Evolutionary conservation across 2,329 filamentous ascomycete genomes (phyloP).

Genomic region (Fusarium pininemorale): DNA sequence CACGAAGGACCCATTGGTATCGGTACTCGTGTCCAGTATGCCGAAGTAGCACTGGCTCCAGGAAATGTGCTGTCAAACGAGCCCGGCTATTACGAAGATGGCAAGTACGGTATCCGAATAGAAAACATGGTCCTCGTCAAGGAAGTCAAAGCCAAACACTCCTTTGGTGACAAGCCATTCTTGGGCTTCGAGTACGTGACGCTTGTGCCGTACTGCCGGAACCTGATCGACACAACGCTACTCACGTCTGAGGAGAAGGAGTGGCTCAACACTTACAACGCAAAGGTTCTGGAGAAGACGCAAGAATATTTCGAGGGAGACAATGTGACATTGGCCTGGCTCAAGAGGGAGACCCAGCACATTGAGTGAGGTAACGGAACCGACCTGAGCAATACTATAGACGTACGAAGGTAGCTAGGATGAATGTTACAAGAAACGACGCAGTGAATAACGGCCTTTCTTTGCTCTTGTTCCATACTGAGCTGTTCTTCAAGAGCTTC

Average conservation of each 20-base stretch:
- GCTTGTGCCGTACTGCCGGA: conserved; percentile 93
- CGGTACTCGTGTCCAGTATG: conserved; percentile 88
- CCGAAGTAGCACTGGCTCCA: conserved; percentile 87
- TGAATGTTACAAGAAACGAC: conserved; percentile 77
- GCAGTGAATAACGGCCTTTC: conserved; percentile 71
- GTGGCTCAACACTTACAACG: conserved; percentile 90
- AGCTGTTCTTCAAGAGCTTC: conserved; percentile 49
- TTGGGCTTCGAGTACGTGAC: conserved; percentile 97
- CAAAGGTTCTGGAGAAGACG: conserved; percentile 84
- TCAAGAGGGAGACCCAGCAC: conserved; percentile 84
- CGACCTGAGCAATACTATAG: conserved; percentile 53
- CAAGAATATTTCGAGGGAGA: conserved; percentile 79
- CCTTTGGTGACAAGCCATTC: conserved; percentile 93
- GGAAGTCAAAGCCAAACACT: conserved; percentile 85
- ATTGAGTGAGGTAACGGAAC: conserved; percentile 49
- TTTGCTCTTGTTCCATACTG: conserved; percentile 60
- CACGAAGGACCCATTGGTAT: conserved; percentile 98
- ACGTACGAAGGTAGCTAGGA: conserved; percentile 63
- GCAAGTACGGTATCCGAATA: conserved; percentile 92
- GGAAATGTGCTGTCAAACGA: conserved; percentile 97
- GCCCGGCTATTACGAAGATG: conserved; percentile 97
- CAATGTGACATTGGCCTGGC: conserved; percentile 77
- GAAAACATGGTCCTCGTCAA: conserved; percentile 95
- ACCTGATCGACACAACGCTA: conserved; percentile 79
- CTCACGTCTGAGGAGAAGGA: conserved; percentile 78